These are phyloP conservation scores for Albophoma yamanashiensis DNA, from an alignment of 2,329 filamentous ascomycete genomes.

Conservation along the genomic window DNA sequence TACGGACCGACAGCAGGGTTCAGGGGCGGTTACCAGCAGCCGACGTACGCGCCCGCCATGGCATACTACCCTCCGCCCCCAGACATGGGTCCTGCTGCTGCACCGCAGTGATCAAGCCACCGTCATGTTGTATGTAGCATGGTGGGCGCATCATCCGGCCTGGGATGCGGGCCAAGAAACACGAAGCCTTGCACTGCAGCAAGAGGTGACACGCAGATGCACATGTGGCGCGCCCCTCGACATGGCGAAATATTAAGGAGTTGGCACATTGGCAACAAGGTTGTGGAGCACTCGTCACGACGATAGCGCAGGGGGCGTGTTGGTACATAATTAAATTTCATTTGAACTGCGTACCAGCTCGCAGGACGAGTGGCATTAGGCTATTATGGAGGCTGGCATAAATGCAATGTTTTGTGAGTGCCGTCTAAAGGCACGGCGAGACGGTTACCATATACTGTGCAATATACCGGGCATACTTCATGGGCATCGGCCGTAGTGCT, in stretches of 20 bases:
- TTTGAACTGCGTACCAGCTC: not conserved
- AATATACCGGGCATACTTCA: not conserved
- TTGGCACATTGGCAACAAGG: not conserved
- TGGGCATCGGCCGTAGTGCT: conserved; percentile 15
- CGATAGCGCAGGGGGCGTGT: not conserved
- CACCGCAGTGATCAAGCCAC: not conserved
- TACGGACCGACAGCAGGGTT: not conserved
- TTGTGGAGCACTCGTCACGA: not conserved
- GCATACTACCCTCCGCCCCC: not conserved
- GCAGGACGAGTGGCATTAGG: no score
- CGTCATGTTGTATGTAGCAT: not conserved
- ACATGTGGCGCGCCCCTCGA: not conserved
- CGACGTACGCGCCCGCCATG: not conserved
- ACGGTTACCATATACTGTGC: not conserved
- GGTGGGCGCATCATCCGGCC: not conserved
- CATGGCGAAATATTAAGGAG: not conserved
- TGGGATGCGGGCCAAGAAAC: not conserved
- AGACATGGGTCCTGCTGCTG: not conserved
- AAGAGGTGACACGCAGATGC: not conserved
- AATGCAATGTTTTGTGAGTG: no score
- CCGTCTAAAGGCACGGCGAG: not conserved
- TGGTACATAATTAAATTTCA: not conserved
- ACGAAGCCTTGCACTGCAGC: not conserved
- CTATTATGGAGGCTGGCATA: not conserved
- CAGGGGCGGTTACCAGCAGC: not conserved